Evolutionary conservation across 176 grass and related monocot genomes (phyloP), one percentile per base, ranked within the genome.

Genomic region (Carex kokanica): DNA sequence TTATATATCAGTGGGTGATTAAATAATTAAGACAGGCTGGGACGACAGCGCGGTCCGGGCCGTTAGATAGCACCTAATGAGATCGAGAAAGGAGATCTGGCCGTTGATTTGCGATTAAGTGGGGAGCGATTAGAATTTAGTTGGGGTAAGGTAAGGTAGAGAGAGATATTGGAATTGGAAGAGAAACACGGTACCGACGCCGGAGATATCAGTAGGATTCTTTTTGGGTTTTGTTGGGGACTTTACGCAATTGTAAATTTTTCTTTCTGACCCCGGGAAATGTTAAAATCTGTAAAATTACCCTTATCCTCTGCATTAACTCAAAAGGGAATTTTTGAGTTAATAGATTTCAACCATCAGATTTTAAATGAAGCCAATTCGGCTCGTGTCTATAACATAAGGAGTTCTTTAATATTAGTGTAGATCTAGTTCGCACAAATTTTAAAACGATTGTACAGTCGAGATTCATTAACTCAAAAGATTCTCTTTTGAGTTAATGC

Each of bases 21-120:
- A 43, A 8, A 80, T 41, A 67, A 82, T 68, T 82, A 67, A 82
- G 80, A 81, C 80, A 82, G 80, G 80, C 40, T 82, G 80, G 40
- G 80, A 29, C 23, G 80, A 52, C 40, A 18, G 80, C 27, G 80
- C 3, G 60, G 36, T 82, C 9, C 18, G 79, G 36, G 23, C 80
- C 80, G 80, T 82, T 65, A 17, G 80, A 82, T 82, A 13, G 60
- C 61, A 23, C 32, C 80, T 11, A 34, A 82, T 67, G 80, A 25
- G 21, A 52, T 31, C 8, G 80, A 13, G 3, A 6, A 17, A 52
- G 17, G 63, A 67, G 61, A 82, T 82, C 80, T 9, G 20, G 6
- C 80, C 80, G 80, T 82, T 68, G 80, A 29, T 82, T 54, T 53
- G 12, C 6, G 34, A 51, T 82, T 53, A 80, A 82, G 61, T 23